These are phyloP conservation scores for Suillus clintonianus DNA, from an alignment of 768 basidiomycete genomes.

Conservation along the genomic window DNA sequence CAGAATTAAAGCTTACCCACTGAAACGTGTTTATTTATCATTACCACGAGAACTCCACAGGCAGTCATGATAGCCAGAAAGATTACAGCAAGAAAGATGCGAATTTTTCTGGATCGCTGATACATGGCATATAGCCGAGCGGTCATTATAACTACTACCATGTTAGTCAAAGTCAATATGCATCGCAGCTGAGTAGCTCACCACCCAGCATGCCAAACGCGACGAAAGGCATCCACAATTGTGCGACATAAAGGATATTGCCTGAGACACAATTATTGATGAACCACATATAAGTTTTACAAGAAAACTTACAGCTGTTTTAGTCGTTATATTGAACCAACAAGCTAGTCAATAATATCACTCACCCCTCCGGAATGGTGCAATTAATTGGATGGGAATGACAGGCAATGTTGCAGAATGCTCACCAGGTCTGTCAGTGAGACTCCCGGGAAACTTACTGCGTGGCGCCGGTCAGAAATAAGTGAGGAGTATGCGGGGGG, in stretches of 20 bases:
- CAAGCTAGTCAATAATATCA: background rate
- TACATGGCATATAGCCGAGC: background rate
- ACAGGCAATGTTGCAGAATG: background rate
- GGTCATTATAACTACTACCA: background rate
- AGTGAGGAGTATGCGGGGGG: background rate
- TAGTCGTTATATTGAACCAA: background rate
- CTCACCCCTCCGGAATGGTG: background rate
- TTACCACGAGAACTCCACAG: background rate
- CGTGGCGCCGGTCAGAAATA: background rate
- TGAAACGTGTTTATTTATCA: background rate
- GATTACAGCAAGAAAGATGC: background rate
- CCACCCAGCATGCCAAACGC: background rate
- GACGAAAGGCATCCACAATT: background rate
- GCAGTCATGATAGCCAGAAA: background rate
- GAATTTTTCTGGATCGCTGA: background rate
- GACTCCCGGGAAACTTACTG: background rate
- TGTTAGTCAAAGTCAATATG: background rate
- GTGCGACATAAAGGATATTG: background rate
- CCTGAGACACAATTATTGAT: background rate
- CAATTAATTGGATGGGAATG: background rate
- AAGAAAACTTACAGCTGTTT: background rate
- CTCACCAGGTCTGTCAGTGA: background rate
- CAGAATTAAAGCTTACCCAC: background rate
- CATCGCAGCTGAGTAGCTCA: background rate
- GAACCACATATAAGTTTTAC: background rate